Percentiles rank a stretch among this genome's conserved stretches.
phyloP scores from a whole-genome alignment of 345 rosid species.

The Laguncularia racemosa region DNA sequence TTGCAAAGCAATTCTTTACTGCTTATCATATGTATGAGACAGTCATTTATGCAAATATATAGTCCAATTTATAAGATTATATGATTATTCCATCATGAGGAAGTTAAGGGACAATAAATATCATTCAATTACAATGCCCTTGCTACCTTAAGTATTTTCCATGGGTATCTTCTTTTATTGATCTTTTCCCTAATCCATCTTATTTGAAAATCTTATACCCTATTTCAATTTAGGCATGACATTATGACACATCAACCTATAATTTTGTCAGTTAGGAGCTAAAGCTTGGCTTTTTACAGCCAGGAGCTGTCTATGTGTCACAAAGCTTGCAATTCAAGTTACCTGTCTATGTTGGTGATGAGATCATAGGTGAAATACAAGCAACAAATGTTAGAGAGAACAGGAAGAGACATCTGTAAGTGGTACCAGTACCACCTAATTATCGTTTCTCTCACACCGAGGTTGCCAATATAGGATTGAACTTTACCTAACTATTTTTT shows the following conservation, averaged over 20 bases:
- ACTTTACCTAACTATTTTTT: not conserved
- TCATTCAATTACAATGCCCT: no score
- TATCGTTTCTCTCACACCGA: no score
- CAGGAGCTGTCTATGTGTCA: constrained; percentile 80
- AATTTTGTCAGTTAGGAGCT: not conserved
- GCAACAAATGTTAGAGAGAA: constrained; percentile 44
- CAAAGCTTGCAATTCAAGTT: constrained; percentile 70
- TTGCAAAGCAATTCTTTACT: not conserved
- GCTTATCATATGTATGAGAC: not conserved
- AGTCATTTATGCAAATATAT: no score
- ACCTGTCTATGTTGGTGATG: constrained; percentile 72
- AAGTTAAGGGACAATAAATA: no score
- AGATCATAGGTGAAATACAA: constrained; percentile 45
- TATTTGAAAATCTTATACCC: no score
- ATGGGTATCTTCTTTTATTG: no score
- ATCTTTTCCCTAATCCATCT: no score
- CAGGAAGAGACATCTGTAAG: constrained; percentile 62
- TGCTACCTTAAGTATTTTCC: no score
- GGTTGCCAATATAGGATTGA: no score
- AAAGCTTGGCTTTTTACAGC: constrained; percentile 25
- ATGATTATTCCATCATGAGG: no score
- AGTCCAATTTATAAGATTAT: no score
- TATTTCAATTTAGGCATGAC: no score
- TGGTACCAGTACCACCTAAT: constrained; percentile 1
- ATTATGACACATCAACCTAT: not conserved